Conservation (phyloP, 2,329 filamentous ascomycete species). For the Zarea fungicola region DNA sequence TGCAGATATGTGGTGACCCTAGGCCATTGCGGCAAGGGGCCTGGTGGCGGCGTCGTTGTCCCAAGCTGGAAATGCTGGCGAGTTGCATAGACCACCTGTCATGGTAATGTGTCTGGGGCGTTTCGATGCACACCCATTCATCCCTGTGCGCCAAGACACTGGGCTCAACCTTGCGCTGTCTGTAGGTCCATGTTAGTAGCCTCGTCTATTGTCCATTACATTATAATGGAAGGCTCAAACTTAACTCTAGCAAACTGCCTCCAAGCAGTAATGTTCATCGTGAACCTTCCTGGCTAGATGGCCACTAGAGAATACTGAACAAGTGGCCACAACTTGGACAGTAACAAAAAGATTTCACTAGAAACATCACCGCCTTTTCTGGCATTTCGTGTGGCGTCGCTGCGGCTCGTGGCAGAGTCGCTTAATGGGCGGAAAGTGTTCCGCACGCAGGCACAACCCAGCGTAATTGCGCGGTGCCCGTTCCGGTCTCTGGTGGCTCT, state of each 20-base stretch:
- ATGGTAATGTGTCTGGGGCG: too few species aligned
- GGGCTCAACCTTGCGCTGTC: background rate
- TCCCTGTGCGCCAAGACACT: too few species aligned
- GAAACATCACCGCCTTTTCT: too few species aligned
- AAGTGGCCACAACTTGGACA: background rate
- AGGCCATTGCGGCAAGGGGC: slow-evolving; percentile 8
- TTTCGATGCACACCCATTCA: too few species aligned
- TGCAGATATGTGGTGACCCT: too few species aligned
- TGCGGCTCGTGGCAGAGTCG: slow-evolving; percentile 1
- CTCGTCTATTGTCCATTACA: background rate
- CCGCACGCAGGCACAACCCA: background rate
- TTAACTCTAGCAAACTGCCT: background rate
- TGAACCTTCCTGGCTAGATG: background rate
- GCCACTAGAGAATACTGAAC: background rate
- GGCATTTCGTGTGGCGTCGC: background rate
- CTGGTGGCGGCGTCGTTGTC: slow-evolving; percentile 12
- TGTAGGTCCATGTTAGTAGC: background rate
- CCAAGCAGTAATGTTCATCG: background rate
- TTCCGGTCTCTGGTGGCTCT: background rate
- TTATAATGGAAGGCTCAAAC: background rate
- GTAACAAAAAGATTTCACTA: too few species aligned
- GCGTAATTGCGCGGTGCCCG: background rate
- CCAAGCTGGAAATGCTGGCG: slow-evolving; percentile 2
- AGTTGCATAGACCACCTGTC: background rate
- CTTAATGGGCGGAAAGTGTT: slow-evolving; percentile 4